Evolutionary conservation across 2,329 filamentous ascomycete genomes (phyloP), one percentile per base, ranked within the genome.

Genomic region (Trichoderma endophyticum): DNA sequence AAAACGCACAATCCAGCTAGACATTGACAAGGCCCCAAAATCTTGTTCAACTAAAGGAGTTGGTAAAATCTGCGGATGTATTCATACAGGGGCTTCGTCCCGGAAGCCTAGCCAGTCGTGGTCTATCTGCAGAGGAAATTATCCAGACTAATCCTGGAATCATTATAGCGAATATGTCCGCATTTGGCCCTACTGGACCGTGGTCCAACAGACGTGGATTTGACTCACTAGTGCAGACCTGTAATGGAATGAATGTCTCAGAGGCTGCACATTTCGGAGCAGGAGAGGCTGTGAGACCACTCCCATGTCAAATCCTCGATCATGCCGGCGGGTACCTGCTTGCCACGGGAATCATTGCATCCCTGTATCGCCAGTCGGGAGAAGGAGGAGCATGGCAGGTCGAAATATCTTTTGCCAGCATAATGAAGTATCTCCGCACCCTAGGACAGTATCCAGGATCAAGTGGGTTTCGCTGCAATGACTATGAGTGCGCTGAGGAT

Each of bases 81-180:
- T 80, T 92, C 28, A 82, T 77, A 32, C 88, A 91, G 76, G 89
- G 89, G 12, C 91, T 91, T 77, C 85, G 90, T 1, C 89, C 89
- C 0, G 88, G 89, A 5, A 86, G 86, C 14, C 80, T 91, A 24
- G 85, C 73, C 0, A 73, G 77, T 2, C 79, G 82, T 21, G 84
- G 85, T 0, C 75, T 76, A 4, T 72, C 71, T 3, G 72, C 78
- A 1, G 78, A 80, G 18, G 78, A 81, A 2, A 75, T 87, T 0
- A 72, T 77, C 4, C 73, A 75, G 21, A 63, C 80, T 4, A 84
- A 83, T 39, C 80, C 84, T 0, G 80, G 79, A 1, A 79, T 88
- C 15, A 79, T 88, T 36, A 79, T 82, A 18, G 86, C 84, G 4
- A 87, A 82, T 67, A 73, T 89, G 26, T 86, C 84, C 0, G 86